Conservation (phyloP, 371 early-diverging fungal genomes). For the Mucor racemosus region DNA sequence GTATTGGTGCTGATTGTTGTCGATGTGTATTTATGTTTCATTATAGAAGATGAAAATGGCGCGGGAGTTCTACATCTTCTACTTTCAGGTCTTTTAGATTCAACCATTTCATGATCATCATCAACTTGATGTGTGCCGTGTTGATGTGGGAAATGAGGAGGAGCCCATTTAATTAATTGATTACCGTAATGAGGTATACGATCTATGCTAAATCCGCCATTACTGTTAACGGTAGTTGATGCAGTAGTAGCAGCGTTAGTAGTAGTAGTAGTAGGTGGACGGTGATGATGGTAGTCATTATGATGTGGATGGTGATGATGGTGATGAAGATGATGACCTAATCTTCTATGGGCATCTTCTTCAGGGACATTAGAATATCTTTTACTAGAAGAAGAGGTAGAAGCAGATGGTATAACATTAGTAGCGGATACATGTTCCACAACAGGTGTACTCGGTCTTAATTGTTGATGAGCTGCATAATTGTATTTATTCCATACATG, state of each 20-base stretch:
- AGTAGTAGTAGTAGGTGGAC: neutral
- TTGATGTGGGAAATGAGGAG: conserved; percentile 8
- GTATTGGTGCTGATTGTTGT: neutral
- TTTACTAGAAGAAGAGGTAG: neutral
- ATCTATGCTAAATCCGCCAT: conserved; percentile 5
- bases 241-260: neutral
- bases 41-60: conserved; percentile 7
- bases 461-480: conserved; percentile 22
- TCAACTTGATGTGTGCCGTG: neutral
- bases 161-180: conserved; percentile 32
- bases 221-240: neutral
- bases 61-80: conserved; percentile 22
- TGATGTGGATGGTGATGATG: conserved; percentile 3
- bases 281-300: conserved; percentile 2
- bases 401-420: neutral
- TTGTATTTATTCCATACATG: conserved; percentile 20
- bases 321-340: conserved; percentile 4
- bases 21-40: conserved; percentile 16
- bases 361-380: conserved; percentile 1
- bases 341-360: conserved; percentile 12
- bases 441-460: conserved; percentile 18
- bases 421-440: conserved; percentile 1
- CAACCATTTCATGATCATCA: neutral
- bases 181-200: conserved; percentile 26
- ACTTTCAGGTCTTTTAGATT: conserved; percentile 18